Percentiles rank a stretch among this genome's conserved stretches.
phyloP scores from a whole-genome alignment of 768 basidiomycete species.

The Tremella yokohamensis region DNA sequence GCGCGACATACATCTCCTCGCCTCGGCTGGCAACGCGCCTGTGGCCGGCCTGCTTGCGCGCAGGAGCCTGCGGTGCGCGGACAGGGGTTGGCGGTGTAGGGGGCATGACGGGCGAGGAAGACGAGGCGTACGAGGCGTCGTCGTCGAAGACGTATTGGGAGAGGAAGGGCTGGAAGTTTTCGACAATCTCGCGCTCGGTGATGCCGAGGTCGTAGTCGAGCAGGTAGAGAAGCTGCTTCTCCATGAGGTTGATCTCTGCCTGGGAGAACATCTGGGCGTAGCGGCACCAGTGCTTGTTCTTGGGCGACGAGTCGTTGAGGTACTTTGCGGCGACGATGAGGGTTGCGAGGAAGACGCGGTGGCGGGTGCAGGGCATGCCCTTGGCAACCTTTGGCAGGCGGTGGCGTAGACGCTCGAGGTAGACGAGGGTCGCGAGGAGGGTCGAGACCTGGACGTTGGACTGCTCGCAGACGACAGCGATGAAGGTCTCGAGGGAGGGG shows the following conservation, averaged over 20 bases:
- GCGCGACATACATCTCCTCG: slow-evolving; percentile 35
- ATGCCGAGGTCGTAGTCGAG: slow-evolving; percentile 60
- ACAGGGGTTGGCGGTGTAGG: slow-evolving; percentile 33
- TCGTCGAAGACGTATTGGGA: slow-evolving; percentile 38
- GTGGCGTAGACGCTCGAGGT: slow-evolving; percentile 77
- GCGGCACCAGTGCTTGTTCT: slow-evolving; percentile 87
- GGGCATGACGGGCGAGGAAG: slow-evolving; percentile 38
- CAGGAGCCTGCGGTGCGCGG: slow-evolving; percentile 10
- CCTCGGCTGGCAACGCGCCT: slow-evolving; percentile 33
- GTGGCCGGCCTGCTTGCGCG: slow-evolving; percentile 16
- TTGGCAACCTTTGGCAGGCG: slow-evolving; percentile 80
- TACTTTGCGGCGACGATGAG: slow-evolving; percentile 96
- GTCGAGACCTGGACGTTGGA: slow-evolving; percentile 89
- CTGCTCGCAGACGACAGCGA: slow-evolving; percentile 70
- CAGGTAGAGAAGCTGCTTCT: slow-evolving; percentile 86
- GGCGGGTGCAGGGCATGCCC: slow-evolving; percentile 84
- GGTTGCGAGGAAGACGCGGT: slow-evolving; percentile 91
- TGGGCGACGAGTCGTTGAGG: slow-evolving; percentile 78
- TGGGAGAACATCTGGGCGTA: slow-evolving; percentile 67
- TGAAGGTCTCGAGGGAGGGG: slow-evolving; percentile 81
- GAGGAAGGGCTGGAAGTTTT: slow-evolving; percentile 50
- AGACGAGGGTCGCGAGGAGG: slow-evolving; percentile 83
- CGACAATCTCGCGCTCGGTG: slow-evolving; percentile 44
- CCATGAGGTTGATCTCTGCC: slow-evolving; percentile 80
- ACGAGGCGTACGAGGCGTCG: slow-evolving; percentile 25